Evolutionary conservation across 2,329 filamentous ascomycete genomes (phyloP), one percentile per base, ranked within the genome.

Genomic region (Chaetomiaceae sp.): DNA sequence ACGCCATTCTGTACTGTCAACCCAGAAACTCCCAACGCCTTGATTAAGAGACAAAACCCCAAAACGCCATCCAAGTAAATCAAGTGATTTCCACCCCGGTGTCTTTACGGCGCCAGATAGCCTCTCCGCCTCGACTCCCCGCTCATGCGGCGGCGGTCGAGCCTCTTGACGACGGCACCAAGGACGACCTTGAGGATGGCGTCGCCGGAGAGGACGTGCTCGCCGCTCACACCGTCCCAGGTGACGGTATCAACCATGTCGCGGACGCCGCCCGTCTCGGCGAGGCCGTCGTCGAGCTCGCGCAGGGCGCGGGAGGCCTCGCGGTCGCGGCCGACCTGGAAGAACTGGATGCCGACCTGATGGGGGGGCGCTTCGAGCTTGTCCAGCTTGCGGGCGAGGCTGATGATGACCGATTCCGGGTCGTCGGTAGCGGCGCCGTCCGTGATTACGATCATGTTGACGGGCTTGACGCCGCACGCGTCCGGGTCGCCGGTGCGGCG

Each of bases 171-270:
- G 8, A 96, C 87, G 0, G 83, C 80, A 3, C 90, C 91, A 4
- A 96, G 73, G 0, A 95, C 86, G 23, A 82, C 81, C 70, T 96
- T 97, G 54, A 96, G 69, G 38, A 96, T 85, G 0, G 78, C 82
- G 2, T 88, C 81, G 0, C 77, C 85, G 1, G 81, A 83, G 40
- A 96, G 71, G 7, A 59, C 60, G 5, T 64, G 53, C 63, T 63
- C 55, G n/a, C 14, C 72, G 17, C 25, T 10, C 17, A 10, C 72
- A 67, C 8, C 70, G 19, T 73, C 79, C 76, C 86, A 96, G 0
- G 87, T 86, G 30, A 90, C 85, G 0, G 91, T 95, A 68, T 97
- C 92, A 14, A 96, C 89, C 63, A 97, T 96, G 69, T 97, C 92
- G 16, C 92, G 74, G 14, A 92, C 66, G 25, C 76, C 72, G 25